Evolutionary conservation across 805 yeast species (phyloP).

Genomic region (Suhomyces kilbournensis): DNA sequence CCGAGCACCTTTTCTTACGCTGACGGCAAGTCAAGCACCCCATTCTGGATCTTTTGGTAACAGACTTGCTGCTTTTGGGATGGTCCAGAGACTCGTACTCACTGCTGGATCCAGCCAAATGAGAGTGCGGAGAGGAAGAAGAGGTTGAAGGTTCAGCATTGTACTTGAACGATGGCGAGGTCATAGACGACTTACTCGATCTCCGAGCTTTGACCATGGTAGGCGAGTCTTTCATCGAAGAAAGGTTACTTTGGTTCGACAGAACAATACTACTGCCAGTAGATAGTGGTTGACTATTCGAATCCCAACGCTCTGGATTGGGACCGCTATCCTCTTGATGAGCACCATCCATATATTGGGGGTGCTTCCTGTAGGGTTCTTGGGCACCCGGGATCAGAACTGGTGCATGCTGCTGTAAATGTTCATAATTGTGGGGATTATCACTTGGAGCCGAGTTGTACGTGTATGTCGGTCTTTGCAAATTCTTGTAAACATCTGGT

Average conservation of each 20-base stretch:
- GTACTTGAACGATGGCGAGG: background rate
- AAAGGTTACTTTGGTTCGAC: background rate
- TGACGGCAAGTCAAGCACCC: conserved; percentile 80
- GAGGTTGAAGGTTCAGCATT: background rate
- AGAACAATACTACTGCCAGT: background rate
- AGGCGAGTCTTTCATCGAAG: background rate
- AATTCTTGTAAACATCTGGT: background rate
- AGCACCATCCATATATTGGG: background rate
- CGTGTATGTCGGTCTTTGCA: background rate
- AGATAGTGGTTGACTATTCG: background rate
- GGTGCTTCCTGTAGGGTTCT: background rate
- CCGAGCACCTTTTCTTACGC: conserved; percentile 78
- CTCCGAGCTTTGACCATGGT: background rate
- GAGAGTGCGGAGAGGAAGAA: background rate
- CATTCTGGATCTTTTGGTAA: conserved; percentile 54
- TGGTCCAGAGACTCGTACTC: background rate
- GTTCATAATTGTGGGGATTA: background rate
- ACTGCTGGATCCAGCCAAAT: background rate
- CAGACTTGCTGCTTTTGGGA: conserved; percentile 10
- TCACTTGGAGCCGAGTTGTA: background rate
- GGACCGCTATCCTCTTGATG: background rate
- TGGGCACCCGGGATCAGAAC: background rate
- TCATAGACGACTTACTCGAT: background rate
- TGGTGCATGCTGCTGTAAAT: background rate
- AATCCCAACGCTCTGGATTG: background rate